Evolutionary conservation across 2,329 filamentous ascomycete genomes (phyloP).

Genomic region (Juglanconis oblonga): DNA sequence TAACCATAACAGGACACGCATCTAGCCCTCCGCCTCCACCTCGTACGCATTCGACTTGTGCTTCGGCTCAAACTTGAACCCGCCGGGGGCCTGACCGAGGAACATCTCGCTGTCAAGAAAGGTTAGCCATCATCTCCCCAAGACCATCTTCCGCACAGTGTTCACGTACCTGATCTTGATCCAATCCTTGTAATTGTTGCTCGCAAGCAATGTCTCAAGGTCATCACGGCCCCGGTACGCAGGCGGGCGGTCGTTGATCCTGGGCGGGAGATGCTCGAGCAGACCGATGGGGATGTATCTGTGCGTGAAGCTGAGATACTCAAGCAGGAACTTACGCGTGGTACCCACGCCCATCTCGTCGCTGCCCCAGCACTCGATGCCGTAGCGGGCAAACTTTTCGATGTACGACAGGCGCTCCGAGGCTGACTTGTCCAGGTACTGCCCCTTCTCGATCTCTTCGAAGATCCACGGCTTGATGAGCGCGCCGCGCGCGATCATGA

Average conservation of each 20-base stretch:
- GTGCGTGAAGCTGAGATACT: conserved; percentile 92
- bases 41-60: conserved; percentile 94
- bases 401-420: conserved; percentile 81
- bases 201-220: conserved; percentile 87
- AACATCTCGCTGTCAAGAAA: conserved; percentile 79
- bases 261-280: conserved; percentile 83
- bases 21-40: conserved; percentile 69
- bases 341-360: conserved; percentile 92
- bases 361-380: conserved; percentile 90
- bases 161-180: conserved; percentile 87
- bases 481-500: conserved; percentile 95
- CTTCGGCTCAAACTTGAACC: conserved; percentile 94
- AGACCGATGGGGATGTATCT: conserved; percentile 89
- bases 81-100: conserved; percentile 81
- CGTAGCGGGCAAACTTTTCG: conserved; percentile 86
- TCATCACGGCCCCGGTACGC: conserved; percentile 82
- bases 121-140: conserved; percentile 14
- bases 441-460: conserved; percentile 87
- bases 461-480: conserved; percentile 98
- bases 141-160: conserved; percentile 1
- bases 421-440: conserved; percentile 94
- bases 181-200: conserved; percentile 94
- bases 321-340: conserved; percentile 86
- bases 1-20: too few species aligned
- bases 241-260: conserved; percentile 84